Base-by-base conservation (phyloP, 768 basidiomycete species). In the Hygrophorus russula region DNA sequence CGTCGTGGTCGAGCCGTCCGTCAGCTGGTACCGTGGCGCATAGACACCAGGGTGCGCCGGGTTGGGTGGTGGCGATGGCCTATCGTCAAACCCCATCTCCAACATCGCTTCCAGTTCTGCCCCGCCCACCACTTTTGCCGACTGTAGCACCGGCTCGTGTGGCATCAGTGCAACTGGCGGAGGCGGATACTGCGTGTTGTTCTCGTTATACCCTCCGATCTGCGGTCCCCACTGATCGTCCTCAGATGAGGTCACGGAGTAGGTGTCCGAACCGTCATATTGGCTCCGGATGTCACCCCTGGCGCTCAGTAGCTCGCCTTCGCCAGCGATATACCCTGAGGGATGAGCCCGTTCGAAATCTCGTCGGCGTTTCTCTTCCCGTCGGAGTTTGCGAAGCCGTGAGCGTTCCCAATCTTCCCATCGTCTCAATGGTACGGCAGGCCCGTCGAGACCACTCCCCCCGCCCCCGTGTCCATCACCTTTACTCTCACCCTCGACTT, bases 371-470 rank as follows among this genome's bases (percentile, higher is more conserved):
- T 82, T 73, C 53, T 91, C 88, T 55, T 96, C 93, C 1, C 96
- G 80, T 48, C 76, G 79, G 27, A 94, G 49, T 64, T 97, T 98
- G 40, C 94, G 82, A 37, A 98, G 69, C 35, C 96, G 74, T 18
- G 91, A 94, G 17, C 92, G 78, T 57, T 99, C 96, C 96, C 94
- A 99, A 53, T 99, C 94, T 63, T 98, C 96, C 96, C 96, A 99
- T 39, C 94, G 75, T n/a, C 94, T 78, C 57, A 98, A 65, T 0
- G 96, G 91, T n/a, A 98, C 77, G 0, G 74, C 76, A 34, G 70
- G 61, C 4, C 73, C 76, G 41, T 68, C 69, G 36, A 67, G 58
- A 5, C 64, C 62, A 18, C 70, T 71, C 13, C 71, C 73, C 11
- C 77, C 81, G 11, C 70, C 74, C 14, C 78, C 87, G 53, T 97